phyloP scores from a whole-genome alignment of 805 yeast genomes.

The Teunomyces stri region DNA sequence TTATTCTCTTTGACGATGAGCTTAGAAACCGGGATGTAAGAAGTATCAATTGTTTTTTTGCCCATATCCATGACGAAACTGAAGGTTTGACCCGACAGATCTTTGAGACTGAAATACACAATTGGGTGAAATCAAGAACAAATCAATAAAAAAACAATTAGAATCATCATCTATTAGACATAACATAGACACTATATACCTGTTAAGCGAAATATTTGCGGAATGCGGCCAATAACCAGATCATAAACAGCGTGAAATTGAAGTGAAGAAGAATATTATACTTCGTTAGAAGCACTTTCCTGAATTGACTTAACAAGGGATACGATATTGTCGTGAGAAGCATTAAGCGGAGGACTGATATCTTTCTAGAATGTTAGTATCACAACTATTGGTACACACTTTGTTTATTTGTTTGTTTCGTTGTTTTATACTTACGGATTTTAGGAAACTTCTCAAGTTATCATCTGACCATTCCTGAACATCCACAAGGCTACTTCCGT shows the following conservation, averaged over 20 bases:
- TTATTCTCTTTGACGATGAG: conserved; percentile 75
- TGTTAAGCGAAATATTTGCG: neutral
- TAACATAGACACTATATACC: neutral
- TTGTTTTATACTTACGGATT: conserved; percentile 32
- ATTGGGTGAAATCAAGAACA: conserved; percentile 23
- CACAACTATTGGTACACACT: neutral
- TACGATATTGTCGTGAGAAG: conserved; percentile 45
- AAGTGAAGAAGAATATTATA: conserved; percentile 18
- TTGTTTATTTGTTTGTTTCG: neutral
- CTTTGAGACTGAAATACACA: conserved; percentile 45
- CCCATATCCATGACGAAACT: conserved; percentile 56
- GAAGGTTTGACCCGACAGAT: conserved; percentile 54
- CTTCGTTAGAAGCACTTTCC: conserved; percentile 20
- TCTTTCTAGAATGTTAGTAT: conserved; percentile 41
- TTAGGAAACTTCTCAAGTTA: conserved; percentile 34
- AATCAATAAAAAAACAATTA: neutral
- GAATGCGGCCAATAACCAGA: conserved; percentile 4
- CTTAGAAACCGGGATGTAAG: conserved; percentile 74
- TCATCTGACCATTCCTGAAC: conserved; percentile 34
- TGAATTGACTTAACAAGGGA: conserved; percentile 45
- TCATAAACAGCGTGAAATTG: conserved; percentile 12
- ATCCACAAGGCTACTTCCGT: conserved; percentile 24
- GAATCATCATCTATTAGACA: neutral
- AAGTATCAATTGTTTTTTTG: conserved; percentile 65
- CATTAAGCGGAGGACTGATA: conserved; percentile 43